Evolutionary conservation across 257 asterid genomes (phyloP).

Genomic region (Solanum rostratum): DNA sequence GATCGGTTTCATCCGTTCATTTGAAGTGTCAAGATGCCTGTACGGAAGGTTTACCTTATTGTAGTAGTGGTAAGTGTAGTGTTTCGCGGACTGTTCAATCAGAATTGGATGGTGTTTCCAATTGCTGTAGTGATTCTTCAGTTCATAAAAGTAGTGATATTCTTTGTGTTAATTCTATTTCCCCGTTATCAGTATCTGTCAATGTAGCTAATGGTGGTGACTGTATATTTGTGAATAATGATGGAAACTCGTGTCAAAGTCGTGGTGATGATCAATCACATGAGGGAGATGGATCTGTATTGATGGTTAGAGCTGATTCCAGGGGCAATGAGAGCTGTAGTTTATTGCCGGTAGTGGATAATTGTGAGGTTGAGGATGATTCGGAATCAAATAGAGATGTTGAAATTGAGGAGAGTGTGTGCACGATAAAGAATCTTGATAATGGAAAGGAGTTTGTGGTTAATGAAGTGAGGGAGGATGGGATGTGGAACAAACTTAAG

Average conservation of each 20-base stretch:
- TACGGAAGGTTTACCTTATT: slow-evolving; percentile 2
- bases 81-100: slow-evolving; percentile 29
- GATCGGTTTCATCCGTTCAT: slow-evolving; percentile 19
- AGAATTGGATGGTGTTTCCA: slow-evolving; percentile 42
- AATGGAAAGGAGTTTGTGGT: slow-evolving; percentile 94
- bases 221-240: slow-evolving; percentile 18
- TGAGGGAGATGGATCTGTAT: slow-evolving; percentile 15
- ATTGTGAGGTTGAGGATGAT: slow-evolving; percentile 3
- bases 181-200: neutral
- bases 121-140: slow-evolving; percentile 2
- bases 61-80: neutral
- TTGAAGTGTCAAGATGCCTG: neutral
- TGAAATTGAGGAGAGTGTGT: slow-evolving; percentile 30
- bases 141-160: neutral
- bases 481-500: slow-evolving; percentile 86
- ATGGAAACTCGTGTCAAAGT: neutral
- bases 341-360: neutral
- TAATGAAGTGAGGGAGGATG: slow-evolving; percentile 89
- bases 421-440: slow-evolving; percentile 82
- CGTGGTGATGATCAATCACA: slow-evolving; percentile 5
- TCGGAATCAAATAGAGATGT: slow-evolving; percentile 5
- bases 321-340: slow-evolving; percentile 10
- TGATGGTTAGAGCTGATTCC: slow-evolving; percentile 5
- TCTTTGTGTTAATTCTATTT: slow-evolving; percentile 6
- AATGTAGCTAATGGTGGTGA: slow-evolving; percentile 5